Base-by-base conservation (phyloP, 208 protist species). In the Leishmania arabica region DNA sequence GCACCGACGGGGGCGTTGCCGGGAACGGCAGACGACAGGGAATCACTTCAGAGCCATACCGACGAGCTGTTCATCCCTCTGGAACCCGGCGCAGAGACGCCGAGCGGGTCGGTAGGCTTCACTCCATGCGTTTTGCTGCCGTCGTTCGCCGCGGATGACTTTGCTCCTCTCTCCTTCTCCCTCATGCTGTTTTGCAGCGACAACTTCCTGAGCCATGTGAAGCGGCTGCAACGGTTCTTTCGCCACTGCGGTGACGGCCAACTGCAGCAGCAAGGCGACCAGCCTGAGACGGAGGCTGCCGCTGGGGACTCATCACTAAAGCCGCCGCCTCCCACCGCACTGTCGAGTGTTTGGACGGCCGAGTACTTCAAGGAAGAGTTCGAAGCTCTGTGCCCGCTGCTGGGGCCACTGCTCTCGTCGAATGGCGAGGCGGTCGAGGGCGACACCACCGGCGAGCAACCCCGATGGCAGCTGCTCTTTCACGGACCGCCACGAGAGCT, bases 401-500 rank as follows among this genome's bases (percentile, higher is more conserved):
- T 88, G 34, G 81, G 69, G 3, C 82, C 82, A 60, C 40, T 90
- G 40, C 51, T 75, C 17, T 78, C 74, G 7, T 80, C 84, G 19
- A 62, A 56, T 11, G 70, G 77, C 8, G 75, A 64, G 42, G 27
- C 84, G 9, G 51, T 56, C 62, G 80, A 83, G 13, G 53, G 42
- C 11, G 83, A 45, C n/a, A 60, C 62, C 31, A 75, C 58, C 17
- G 74, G 24, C 11, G 68, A 19, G 2, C 62, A 27, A 17, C 64
- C 45, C 45, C 75, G 88, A 15, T 84, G 84, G 66, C 64, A 75
- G 5, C 24, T 60, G 5, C 86, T 97, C 3, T 89, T 81, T 51
- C 56, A 66, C 60, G 93, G 92, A n/a, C 89, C 91, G 0, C 56
- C 69, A 58, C 90, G 92, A 64, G 92, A 97, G 89, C 84, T 97